These are phyloP conservation scores for Schizonepeta tenuifolia DNA, from an alignment of 257 asterid genomes.

Conservation along the genomic window DNA sequence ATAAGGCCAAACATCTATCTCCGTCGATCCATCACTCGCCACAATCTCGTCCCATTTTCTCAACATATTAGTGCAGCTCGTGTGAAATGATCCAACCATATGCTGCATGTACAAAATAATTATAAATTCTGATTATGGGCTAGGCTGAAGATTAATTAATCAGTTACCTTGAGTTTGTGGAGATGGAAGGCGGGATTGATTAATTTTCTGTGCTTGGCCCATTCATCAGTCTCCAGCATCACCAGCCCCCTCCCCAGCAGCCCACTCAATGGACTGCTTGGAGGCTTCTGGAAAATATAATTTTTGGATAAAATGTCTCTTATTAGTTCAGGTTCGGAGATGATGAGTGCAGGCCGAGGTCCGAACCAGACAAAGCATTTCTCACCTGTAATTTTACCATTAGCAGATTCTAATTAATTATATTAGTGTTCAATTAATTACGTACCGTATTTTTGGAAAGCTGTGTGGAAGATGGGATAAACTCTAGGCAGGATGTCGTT, in stretches of 20 bases:
- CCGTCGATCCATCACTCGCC: conserved; percentile 34
- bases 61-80: conserved; percentile 56
- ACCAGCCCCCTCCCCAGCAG: conserved; percentile 22
- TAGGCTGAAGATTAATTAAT: too few relatives aligned
- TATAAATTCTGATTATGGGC: too few relatives aligned
- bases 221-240: conserved; percentile 40
- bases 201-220: conserved; percentile 56
- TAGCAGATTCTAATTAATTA: too few relatives aligned
- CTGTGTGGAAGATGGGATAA: conserved; percentile 25
- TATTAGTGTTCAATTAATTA: too few relatives aligned
- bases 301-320: conserved; percentile 25
- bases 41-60: conserved; percentile 52
- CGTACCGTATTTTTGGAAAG: conserved; percentile 28
- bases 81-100: conserved; percentile 52
- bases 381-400: neutral
- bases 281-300: conserved; percentile 14
- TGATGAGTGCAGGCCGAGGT: neutral
- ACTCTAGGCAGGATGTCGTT: conserved; percentile 46
- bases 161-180: conserved; percentile 50
- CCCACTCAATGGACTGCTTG: neutral
- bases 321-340: conserved; percentile 3
- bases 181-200: conserved; percentile 61
- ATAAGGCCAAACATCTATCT: conserved; percentile 61
- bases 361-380: conserved; percentile 33
- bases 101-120: too few relatives aligned